Conservation (phyloP, 2,329 filamentous ascomycete species). For the Dactylonectria estremocensis region DNA sequence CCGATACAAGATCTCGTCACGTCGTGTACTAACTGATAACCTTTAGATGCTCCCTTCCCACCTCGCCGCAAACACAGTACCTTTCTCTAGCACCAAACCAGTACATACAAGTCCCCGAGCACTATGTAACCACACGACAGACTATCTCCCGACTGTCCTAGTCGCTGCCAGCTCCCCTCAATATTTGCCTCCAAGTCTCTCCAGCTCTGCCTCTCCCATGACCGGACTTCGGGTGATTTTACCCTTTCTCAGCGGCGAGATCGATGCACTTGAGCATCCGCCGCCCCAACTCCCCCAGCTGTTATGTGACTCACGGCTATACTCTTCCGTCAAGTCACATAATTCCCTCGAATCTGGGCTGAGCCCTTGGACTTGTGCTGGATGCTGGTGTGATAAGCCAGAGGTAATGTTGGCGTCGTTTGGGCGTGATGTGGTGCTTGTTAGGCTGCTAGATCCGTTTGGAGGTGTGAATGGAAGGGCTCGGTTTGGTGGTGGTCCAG, state of each 20-base stretch:
- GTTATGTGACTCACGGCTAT: slow-evolving; percentile 45
- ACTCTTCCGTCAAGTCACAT: slow-evolving; percentile 51
- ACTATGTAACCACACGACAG: slow-evolving; percentile 1
- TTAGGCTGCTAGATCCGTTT: slow-evolving; percentile 33
- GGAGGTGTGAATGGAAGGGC: slow-evolving; percentile 53
- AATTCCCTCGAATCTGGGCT: slow-evolving; percentile 48
- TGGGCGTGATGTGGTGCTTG: slow-evolving; percentile 25
- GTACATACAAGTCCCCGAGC: slow-evolving; percentile 1
- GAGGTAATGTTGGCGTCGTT: slow-evolving; percentile 31
- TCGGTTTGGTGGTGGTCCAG: slow-evolving; percentile 63
- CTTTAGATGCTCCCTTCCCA: background rate
- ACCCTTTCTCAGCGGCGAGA: slow-evolving; percentile 23
- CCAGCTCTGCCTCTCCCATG: slow-evolving; percentile 45
- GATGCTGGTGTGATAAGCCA: slow-evolving; percentile 30
- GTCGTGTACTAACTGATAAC: slow-evolving; percentile 10
- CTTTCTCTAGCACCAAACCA: background rate
- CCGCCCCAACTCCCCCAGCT: slow-evolving; percentile 55
- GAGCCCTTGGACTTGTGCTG: slow-evolving; percentile 35
- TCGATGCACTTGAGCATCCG: slow-evolving; percentile 8
- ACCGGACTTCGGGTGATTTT: slow-evolving; percentile 28
- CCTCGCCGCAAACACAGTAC: background rate
- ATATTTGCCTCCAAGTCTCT: slow-evolving; percentile 49
- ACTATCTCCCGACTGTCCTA: background rate
- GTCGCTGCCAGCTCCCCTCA: background rate
- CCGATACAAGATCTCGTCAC: slow-evolving; percentile 16